Evolutionary conservation across 2,329 filamentous ascomycete genomes (phyloP).

Genomic region (Daldinia sp.): DNA sequence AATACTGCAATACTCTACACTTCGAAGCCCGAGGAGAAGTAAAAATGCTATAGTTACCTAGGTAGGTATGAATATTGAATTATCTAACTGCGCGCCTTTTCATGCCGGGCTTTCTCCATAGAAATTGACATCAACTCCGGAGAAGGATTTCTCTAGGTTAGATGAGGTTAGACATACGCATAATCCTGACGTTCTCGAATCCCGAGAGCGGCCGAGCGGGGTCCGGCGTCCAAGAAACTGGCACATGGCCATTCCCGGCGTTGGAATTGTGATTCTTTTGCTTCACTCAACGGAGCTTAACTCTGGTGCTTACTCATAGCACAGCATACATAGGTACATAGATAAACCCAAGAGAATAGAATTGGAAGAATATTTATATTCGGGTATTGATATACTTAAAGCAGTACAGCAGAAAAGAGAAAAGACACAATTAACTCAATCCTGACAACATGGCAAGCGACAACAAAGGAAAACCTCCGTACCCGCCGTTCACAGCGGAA

Average conservation of each 20-base stretch:
- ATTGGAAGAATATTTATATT: not conserved
- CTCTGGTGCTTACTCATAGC: not conserved
- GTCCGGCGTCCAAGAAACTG: slow-evolving; percentile 15
- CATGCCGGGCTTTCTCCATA: slow-evolving; percentile 5
- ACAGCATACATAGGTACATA: not conserved
- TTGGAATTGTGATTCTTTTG: not conserved
- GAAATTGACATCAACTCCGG: not conserved
- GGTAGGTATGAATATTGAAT: not conserved
- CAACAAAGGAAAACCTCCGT: slow-evolving; percentile 56
- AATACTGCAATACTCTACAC: not conserved
- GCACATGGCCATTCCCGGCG: slow-evolving; percentile 22
- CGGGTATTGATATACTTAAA: not conserved
- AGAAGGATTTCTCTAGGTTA: slow-evolving; percentile 14
- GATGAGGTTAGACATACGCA: slow-evolving; percentile 13
- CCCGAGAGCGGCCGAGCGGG: slow-evolving; percentile 30
- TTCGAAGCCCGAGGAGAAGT: slow-evolving; percentile 38
- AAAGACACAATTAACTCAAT: not conserved
- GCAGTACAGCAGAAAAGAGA: not conserved
- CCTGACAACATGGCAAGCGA: slow-evolving; percentile 42
- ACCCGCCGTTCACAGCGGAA: slow-evolving; percentile 80
- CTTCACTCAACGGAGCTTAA: slow-evolving; percentile 21
- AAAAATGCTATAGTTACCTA: not conserved
- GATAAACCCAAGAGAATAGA: not conserved
- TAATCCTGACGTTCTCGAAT: slow-evolving; percentile 15
- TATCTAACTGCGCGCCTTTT: slow-evolving; percentile 23